These are phyloP conservation scores for Scheffersomyces segobiensis DNA, from an alignment of 1,139 yeast genomes.

Conservation along the genomic window DNA sequence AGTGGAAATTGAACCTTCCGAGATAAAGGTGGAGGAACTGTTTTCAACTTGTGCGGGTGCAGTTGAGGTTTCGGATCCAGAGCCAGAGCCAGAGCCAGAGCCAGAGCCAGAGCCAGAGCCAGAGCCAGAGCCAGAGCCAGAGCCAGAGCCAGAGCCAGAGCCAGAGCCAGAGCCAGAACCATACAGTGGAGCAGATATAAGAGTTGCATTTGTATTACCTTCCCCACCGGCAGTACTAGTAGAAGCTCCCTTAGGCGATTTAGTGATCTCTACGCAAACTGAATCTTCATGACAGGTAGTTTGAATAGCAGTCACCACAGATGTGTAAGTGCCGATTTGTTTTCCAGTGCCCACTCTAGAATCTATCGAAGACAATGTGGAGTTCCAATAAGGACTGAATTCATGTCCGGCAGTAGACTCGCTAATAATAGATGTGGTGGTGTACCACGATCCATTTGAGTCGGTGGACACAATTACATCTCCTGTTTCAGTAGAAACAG, in stretches of 20 bases:
- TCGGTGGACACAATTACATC: slow-evolving; percentile 13
- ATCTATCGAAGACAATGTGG: background rate
- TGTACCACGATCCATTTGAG: slow-evolving; percentile 3
- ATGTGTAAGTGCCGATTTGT: background rate
- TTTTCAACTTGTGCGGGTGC: background rate
- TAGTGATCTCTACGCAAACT: background rate
- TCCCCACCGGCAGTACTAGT: background rate
- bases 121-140: slow-evolving; percentile 7
- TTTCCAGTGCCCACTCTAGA: background rate
- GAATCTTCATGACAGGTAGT: background rate
- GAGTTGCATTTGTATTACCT: too few species aligned
- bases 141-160: slow-evolving; percentile 15
- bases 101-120: slow-evolving; percentile 7
- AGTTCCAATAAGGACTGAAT: background rate
- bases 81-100: slow-evolving; percentile 5
- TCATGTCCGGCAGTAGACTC: background rate
- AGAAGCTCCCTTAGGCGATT: background rate
- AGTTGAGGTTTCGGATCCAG: slow-evolving; percentile 3
- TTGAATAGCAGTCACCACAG: background rate
- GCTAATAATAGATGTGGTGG: background rate
- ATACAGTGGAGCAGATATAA: background rate
- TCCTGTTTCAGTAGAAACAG: slow-evolving; percentile 9
- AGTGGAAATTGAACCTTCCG: background rate
- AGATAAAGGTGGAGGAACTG: background rate
- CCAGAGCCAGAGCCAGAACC: slow-evolving; percentile 5